Evolutionary conservation across 352 stramenopile genomes (phyloP).

Genomic region (Proteromonas lacertae): DNA sequence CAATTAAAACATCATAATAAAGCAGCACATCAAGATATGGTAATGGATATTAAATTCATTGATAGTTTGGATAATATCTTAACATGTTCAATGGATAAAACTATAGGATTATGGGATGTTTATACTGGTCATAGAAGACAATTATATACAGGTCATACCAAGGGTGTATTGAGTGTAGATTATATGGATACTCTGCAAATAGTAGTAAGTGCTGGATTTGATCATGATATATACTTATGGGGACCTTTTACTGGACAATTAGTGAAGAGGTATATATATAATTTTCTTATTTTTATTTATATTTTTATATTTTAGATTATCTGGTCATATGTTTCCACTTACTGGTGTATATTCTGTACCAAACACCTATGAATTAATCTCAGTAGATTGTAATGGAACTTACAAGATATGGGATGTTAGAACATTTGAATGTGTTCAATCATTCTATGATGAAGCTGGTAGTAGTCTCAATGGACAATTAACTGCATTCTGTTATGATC

Average conservation of each 20-base stretch:
- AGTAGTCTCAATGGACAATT: constrained; percentile 1
- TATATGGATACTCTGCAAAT: constrained; percentile 8
- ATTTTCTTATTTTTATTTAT: too few relatives aligned
- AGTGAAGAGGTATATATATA: too few relatives aligned
- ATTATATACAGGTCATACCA: constrained; percentile 8
- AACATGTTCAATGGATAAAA: constrained; percentile 10
- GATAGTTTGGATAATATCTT: constrained; percentile 10
- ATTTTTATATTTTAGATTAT: constrained; percentile 7
- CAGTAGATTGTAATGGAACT: constrained; percentile 7
- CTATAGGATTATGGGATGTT: constrained; percentile 10
- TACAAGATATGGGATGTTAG: constrained; percentile 13
- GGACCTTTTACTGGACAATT: constrained; percentile 9
- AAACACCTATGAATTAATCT: constrained; percentile 9
- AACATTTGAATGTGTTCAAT: constrained; percentile 12
- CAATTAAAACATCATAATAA: neutral
- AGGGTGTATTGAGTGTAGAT: constrained; percentile 9
- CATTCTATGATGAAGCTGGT: constrained; percentile 5
- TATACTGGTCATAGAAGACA: constrained; percentile 9
- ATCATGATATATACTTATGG: constrained; percentile 12
- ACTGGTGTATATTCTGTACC: constrained; percentile 9
- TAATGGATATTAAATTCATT: constrained; percentile 8
- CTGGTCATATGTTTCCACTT: constrained; percentile 9
- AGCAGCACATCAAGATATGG: constrained; percentile 8
- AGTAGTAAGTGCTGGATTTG: constrained; percentile 9
- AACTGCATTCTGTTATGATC: neutral